A percentile compares a stretch with the other conserved stretches of the same genome.
phyloP scores from a whole-genome alignment of 495 filamentous ascomycete genomes.

The Hyaloscypha hepaticicola region DNA sequence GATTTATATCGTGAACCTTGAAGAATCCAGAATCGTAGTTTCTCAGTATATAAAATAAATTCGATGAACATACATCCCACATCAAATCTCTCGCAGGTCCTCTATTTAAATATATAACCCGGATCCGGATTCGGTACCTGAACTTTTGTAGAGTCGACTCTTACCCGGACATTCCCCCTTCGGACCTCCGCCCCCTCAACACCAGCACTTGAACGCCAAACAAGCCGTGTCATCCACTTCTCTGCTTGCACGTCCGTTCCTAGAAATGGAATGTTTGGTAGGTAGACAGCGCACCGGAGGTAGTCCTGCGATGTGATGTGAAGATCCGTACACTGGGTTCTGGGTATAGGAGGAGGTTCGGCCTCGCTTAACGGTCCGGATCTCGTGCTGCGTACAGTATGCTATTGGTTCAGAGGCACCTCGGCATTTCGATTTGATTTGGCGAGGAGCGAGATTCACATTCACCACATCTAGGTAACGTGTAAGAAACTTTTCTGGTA shows the following conservation, averaged over 20 bases:
- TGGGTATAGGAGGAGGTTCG: no score
- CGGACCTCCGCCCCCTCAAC: constrained; percentile 1
- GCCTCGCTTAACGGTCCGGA: neutral
- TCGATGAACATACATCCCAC: neutral
- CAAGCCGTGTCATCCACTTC: neutral
- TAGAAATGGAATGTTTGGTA: neutral
- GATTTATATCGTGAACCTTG: neutral
- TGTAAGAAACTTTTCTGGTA: no score
- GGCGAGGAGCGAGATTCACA: no score
- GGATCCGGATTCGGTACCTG: neutral
- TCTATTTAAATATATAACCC: neutral
- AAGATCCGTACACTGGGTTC: neutral
- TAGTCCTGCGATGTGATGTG: constrained; percentile 19
- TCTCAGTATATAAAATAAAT: neutral
- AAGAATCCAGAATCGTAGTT: neutral
- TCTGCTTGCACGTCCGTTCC: neutral
- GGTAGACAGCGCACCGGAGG: neutral
- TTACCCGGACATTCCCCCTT: constrained; percentile 1
- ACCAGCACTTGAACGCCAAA: neutral
- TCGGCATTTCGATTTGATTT: no score
- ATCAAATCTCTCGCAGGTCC: neutral
- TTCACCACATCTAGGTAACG: no score
- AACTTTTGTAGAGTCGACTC: neutral
- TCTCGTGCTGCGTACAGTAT: no score
- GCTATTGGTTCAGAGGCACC: no score